Percentiles rank a stretch among this genome's conserved stretches.
These are phyloP conservation scores for Coniophora puteana DNA, from an alignment of 1,284 basidiomycete species.

Conservation along the genomic window DNA sequence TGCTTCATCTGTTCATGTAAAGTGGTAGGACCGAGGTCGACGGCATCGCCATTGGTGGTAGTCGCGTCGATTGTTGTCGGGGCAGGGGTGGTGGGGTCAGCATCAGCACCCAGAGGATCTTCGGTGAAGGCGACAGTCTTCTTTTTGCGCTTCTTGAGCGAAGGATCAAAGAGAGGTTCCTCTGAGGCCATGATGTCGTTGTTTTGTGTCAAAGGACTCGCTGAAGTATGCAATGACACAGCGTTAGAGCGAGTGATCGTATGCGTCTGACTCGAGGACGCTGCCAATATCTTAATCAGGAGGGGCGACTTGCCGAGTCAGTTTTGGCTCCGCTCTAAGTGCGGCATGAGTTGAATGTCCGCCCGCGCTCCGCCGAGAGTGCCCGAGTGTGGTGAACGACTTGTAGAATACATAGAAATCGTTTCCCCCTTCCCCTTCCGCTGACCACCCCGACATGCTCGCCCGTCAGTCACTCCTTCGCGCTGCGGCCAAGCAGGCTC, in stretches of 20 bases:
- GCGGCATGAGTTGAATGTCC: conserved; percentile 17
- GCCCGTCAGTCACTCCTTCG: conserved; percentile 69
- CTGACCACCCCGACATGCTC: conserved; percentile 37
- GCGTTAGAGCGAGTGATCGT: too few species aligned
- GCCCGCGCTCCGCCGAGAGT: conserved; percentile 33
- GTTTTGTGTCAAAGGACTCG: too few species aligned
- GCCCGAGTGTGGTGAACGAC: conserved; percentile 38
- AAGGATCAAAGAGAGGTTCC: conserved; percentile 79
- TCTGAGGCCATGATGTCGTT: conserved; percentile 48
- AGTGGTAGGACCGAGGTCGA: conserved; percentile 71
- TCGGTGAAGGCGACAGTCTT: conserved; percentile 81
- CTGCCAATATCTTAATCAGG: too few species aligned
- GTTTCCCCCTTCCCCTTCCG: conserved; percentile 9
- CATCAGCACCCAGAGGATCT: conserved; percentile 79
- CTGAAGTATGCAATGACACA: not conserved
- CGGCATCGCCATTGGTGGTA: conserved; percentile 61
- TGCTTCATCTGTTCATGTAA: conserved; percentile 71
- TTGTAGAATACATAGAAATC: conserved; percentile 18
- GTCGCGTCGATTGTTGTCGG: conserved; percentile 65
- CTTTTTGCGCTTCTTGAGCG: conserved; percentile 84
- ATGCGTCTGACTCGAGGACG: conserved; percentile 11
- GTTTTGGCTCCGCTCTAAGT: conserved; percentile 23
- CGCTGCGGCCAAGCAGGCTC: conserved; percentile 51
- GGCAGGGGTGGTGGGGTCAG: conserved; percentile 74
- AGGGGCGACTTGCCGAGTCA: conserved; percentile 18